Percentiles rank a stretch among this genome's conserved stretches.
Evolutionary conservation across 2,329 filamentous ascomycete genomes (phyloP).

Genomic region (Hortaea sp.): DNA sequence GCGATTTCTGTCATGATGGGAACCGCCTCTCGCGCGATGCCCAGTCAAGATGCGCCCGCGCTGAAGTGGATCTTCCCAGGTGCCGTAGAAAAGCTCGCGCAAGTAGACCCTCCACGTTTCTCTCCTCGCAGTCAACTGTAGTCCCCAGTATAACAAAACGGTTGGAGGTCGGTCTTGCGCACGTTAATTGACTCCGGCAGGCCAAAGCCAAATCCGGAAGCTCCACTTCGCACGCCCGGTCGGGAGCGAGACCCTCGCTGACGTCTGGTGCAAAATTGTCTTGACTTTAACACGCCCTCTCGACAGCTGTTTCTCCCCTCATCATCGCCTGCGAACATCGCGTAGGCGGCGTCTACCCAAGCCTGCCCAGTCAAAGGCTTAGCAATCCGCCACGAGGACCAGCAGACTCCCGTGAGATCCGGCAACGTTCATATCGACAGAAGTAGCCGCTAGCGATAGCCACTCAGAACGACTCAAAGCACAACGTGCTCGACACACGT

Average conservation of each 20-base stretch:
- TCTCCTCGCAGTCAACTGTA: background rate
- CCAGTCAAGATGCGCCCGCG: too few species aligned
- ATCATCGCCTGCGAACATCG: background rate
- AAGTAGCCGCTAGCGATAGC: background rate
- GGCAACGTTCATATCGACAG: background rate
- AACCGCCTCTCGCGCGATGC: background rate
- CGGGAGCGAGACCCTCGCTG: background rate
- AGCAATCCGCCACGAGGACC: background rate
- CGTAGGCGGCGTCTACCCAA: background rate
- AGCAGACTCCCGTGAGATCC: background rate
- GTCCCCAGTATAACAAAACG: background rate
- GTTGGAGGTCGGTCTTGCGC: background rate
- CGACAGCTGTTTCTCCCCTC: background rate
- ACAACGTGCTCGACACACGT: constrained; percentile 4
- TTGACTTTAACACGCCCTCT: background rate
- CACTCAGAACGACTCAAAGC: constrained; percentile 3
- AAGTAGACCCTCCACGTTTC: background rate
- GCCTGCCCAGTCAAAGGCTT: background rate
- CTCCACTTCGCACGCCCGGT: background rate
- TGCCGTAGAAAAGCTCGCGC: background rate
- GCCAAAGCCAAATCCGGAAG: background rate
- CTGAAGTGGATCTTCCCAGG: too few species aligned
- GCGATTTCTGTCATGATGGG: background rate
- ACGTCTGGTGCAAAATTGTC: background rate
- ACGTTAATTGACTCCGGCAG: background rate